Conservation (phyloP, 2,329 filamentous ascomycete genomes). For the Thermoascus crustaceus region DNA sequence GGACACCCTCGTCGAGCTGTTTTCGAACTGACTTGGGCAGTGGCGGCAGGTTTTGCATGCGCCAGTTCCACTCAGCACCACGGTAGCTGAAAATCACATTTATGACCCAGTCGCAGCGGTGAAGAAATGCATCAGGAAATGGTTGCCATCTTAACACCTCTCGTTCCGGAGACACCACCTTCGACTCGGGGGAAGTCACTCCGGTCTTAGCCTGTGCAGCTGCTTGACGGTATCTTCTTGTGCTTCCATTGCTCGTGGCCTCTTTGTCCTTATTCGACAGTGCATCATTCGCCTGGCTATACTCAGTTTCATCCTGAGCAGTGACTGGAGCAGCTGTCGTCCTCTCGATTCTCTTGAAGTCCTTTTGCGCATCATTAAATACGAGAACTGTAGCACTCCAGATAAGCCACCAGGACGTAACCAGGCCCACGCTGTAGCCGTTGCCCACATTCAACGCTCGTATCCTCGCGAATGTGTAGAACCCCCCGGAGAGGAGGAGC, state of each 20-base stretch:
- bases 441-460: constrained; percentile 44
- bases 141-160: constrained; percentile 44
- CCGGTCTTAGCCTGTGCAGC: neutral
- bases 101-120: constrained; percentile 51
- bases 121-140: constrained; percentile 42
- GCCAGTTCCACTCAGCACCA: constrained; percentile 54
- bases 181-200: no score
- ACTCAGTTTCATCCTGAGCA: no score
- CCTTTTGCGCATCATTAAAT: constrained; percentile 47
- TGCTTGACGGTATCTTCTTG: neutral
- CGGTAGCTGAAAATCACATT: constrained; percentile 52
- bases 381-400: constrained; percentile 47
- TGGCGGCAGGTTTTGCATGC: constrained; percentile 39
- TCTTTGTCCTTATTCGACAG: neutral
- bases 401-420: constrained; percentile 46
- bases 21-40: constrained; percentile 21
- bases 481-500: constrained; percentile 35
- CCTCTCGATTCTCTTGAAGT: constrained; percentile 50
- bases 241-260: neutral
- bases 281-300: no score
- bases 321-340: constrained; percentile 3
- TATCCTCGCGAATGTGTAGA: constrained; percentile 37
- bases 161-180: neutral
- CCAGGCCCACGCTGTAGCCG: constrained; percentile 48
- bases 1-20: constrained; percentile 12